Evolutionary conservation across 345 rosid species (phyloP).

Genomic region (Citrus trifoliata): DNA sequence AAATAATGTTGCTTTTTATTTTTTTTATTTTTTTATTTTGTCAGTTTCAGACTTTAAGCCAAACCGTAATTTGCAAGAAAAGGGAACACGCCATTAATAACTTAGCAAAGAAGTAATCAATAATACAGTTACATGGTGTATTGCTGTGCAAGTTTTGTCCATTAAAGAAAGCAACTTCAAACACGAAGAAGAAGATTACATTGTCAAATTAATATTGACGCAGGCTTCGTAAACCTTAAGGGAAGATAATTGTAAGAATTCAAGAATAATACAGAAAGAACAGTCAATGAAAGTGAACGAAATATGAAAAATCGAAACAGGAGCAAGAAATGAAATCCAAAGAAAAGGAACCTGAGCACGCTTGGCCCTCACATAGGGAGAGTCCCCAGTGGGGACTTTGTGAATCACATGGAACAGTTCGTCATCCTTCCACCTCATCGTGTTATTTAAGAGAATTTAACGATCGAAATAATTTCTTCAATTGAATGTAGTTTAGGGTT

Average conservation of each 20-base stretch:
- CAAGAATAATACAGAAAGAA: background rate
- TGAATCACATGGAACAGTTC: conserved; percentile 57
- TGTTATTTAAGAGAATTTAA: background rate
- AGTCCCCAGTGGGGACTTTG: conserved; percentile 75
- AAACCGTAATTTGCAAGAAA: background rate
- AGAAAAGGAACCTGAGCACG: conserved; percentile 52
- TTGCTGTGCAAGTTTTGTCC: background rate
- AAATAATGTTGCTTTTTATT: too few relatives aligned
- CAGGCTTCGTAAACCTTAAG: background rate
- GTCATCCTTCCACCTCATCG: conserved; percentile 29
- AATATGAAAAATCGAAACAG: background rate
- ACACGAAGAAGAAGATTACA: background rate
- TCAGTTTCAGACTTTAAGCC: background rate
- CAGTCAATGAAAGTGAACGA: background rate
- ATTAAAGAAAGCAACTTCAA: background rate
- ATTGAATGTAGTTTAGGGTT: background rate
- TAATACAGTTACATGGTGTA: background rate
- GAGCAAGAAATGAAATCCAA: background rate
- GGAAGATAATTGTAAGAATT: background rate
- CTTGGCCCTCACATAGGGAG: conserved; percentile 81
- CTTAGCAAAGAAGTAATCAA: background rate
- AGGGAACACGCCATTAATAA: background rate
- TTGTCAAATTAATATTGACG: background rate
- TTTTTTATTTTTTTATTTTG: too few relatives aligned
- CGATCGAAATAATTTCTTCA: background rate